Conservation (phyloP, 192 early-diverging fungal genomes). For the Lobosporangium transversale region DNA sequence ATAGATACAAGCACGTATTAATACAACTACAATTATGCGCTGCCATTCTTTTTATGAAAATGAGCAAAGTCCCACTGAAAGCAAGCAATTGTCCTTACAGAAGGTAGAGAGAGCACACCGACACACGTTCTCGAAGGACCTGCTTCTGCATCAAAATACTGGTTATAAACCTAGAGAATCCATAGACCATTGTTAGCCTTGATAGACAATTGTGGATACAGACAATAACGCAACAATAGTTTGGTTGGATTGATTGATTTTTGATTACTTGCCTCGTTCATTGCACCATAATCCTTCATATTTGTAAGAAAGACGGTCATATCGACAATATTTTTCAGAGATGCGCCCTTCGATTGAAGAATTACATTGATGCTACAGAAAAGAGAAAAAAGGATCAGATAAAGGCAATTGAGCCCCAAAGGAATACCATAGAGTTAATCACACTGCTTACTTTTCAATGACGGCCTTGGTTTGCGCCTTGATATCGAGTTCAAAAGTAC, state of each 20-base stretch:
- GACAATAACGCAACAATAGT: too few relatives aligned
- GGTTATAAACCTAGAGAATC: conserved; percentile 71
- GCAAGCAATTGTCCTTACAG: conserved; percentile 25
- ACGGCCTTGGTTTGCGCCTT: conserved; percentile 70
- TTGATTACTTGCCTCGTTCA: conserved; percentile 62
- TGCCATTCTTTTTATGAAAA: too few relatives aligned
- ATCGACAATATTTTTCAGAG: conserved; percentile 70
- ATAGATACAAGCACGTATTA: background rate
- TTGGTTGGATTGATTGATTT: too few relatives aligned
- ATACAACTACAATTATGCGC: too few relatives aligned
- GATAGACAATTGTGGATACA: too few relatives aligned
- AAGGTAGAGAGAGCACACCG: conserved; percentile 70
- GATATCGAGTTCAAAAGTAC: conserved; percentile 67
- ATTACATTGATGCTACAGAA: conserved; percentile 66
- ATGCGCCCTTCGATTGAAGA: conserved; percentile 57
- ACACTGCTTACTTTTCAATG: conserved; percentile 64
- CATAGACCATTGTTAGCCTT: too few relatives aligned
- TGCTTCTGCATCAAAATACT: conserved; percentile 66
- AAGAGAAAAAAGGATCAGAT: background rate
- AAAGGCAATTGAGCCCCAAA: background rate
- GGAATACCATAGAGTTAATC: background rate
- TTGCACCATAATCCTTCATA: conserved; percentile 72
- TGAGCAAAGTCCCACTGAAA: too few relatives aligned
- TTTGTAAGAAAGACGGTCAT: conserved; percentile 78
- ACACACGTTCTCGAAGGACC: conserved; percentile 73